Percentiles rank a stretch among this genome's conserved stretches.
Evolutionary conservation across 2,329 filamentous ascomycete species (phyloP).

Genomic region (Hyphodiscus sp.): DNA sequence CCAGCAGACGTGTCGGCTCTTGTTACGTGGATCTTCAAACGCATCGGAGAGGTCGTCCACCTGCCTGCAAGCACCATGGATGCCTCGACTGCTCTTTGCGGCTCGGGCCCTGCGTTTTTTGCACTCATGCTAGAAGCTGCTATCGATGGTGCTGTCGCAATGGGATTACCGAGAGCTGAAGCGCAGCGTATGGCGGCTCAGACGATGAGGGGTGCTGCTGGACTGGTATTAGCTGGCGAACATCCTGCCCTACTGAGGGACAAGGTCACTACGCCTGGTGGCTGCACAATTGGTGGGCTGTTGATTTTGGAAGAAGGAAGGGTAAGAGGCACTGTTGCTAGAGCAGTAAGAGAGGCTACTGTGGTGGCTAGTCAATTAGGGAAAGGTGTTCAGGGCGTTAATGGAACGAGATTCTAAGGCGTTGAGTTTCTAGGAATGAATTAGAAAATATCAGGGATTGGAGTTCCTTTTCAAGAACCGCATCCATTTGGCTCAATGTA

Average conservation of each 20-base stretch:
- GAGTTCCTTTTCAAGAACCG: too few species aligned
- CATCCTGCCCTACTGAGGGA: constrained; percentile 70
- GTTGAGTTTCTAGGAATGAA: background rate
- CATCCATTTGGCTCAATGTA: too few species aligned
- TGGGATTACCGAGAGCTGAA: constrained; percentile 67
- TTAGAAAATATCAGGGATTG: too few species aligned
- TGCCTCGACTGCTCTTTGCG: constrained; percentile 65
- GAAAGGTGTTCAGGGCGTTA: constrained; percentile 40
- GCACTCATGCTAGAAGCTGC: constrained; percentile 68
- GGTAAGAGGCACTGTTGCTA: constrained; percentile 59
- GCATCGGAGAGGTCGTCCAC: constrained; percentile 64
- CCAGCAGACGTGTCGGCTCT: constrained; percentile 46
- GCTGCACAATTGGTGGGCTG: constrained; percentile 70
- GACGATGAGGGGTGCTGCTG: constrained; percentile 68
- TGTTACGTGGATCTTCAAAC: constrained; percentile 70
- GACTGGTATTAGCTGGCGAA: constrained; percentile 60
- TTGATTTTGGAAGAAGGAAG: constrained; percentile 67
- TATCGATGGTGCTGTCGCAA: constrained; percentile 71
- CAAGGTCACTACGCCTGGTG: constrained; percentile 71
- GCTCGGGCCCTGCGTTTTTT: constrained; percentile 71
- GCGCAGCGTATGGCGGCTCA: constrained; percentile 74
- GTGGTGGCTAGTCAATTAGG: constrained; percentile 62
- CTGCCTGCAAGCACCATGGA: constrained; percentile 65
- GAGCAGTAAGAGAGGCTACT: constrained; percentile 65
- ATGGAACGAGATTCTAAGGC: constrained; percentile 36